These are phyloP conservation scores for Zymoseptoria crescenta DNA, from an alignment of 2,329 filamentous ascomycete species.

Conservation along the genomic window DNA sequence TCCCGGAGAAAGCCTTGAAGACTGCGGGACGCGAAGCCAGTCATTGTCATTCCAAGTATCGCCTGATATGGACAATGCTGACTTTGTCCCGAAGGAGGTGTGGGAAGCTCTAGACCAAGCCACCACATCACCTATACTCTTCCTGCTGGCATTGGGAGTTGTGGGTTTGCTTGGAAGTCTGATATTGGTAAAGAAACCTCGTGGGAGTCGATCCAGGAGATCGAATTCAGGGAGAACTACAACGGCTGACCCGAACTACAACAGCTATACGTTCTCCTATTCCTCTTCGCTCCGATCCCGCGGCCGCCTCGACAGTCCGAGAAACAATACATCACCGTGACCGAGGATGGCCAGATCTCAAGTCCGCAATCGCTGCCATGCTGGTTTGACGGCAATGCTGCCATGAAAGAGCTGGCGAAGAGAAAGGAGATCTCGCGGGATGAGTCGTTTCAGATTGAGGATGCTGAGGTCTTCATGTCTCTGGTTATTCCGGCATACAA, in stretches of 20 bases:
- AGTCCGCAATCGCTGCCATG: slow-evolving; percentile 59
- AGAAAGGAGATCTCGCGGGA: slow-evolving; percentile 24
- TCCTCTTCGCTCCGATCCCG: slow-evolving; percentile 71
- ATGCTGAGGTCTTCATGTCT: slow-evolving; percentile 75
- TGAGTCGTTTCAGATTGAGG: slow-evolving; percentile 56
- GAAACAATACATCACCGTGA: slow-evolving; percentile 74
- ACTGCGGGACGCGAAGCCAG: background rate
- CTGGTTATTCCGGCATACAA: slow-evolving; percentile 95
- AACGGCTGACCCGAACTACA: slow-evolving; percentile 5
- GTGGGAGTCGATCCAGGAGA: background rate
- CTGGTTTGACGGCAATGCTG: slow-evolving; percentile 74
- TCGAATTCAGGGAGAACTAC: background rate
- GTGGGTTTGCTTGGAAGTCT: slow-evolving; percentile 16
- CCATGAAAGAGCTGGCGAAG: slow-evolving; percentile 43
- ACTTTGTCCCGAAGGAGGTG: slow-evolving; percentile 23
- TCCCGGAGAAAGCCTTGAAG: background rate
- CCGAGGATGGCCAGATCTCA: slow-evolving; percentile 53
- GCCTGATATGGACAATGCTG: slow-evolving; percentile 24
- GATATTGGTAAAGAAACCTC: slow-evolving; percentile 6
- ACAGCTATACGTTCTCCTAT: slow-evolving; percentile 45
- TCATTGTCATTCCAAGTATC: background rate
- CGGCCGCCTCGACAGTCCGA: slow-evolving; percentile 67
- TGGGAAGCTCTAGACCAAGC: slow-evolving; percentile 24
- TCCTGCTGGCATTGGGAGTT: slow-evolving; percentile 20
- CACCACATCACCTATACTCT: slow-evolving; percentile 17